Conservation (phyloP, 331 rosid genomes). For the Pyrus hybrid region DNA sequence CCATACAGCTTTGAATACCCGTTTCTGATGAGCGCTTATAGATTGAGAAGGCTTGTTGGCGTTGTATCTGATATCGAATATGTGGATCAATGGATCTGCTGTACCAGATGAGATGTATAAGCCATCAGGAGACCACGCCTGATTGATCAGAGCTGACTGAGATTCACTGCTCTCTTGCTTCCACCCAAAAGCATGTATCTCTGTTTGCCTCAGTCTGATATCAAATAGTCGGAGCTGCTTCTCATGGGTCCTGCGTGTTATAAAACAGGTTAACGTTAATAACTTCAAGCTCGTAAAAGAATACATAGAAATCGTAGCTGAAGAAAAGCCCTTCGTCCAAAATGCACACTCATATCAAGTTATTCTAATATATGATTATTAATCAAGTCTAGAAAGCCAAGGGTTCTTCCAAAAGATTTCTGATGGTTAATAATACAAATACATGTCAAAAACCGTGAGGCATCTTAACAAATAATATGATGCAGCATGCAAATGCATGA, state of each 20-base stretch:
- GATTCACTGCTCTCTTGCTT: conserved; percentile 97
- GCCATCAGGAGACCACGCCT: conserved; percentile 98
- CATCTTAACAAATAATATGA: neutral
- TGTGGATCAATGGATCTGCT: conserved; percentile 83
- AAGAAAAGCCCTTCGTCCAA: neutral
- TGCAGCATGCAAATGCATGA: neutral
- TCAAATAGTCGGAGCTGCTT: conserved; percentile 89
- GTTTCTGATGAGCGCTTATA: conserved; percentile 75
- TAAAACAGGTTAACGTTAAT: neutral
- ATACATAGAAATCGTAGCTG: neutral
- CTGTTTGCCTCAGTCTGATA: conserved; percentile 74
- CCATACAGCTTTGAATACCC: conserved; percentile 87
- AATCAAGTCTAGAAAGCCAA: neutral
- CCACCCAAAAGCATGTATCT: conserved; percentile 93
- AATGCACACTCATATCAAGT: neutral
- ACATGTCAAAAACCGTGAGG: neutral
- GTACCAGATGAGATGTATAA: conserved; percentile 78
- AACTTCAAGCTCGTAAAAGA: neutral
- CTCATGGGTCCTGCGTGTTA: conserved; percentile 60
- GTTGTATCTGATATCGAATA: conserved; percentile 77
- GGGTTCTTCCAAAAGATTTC: neutral
- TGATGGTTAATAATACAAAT: neutral
- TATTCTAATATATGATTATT: too few relatives aligned
- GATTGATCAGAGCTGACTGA: conserved; percentile 90
- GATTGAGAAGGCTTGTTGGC: conserved; percentile 72